Conservation (phyloP, 345 rosid genomes). For the Salix viminalis region DNA sequence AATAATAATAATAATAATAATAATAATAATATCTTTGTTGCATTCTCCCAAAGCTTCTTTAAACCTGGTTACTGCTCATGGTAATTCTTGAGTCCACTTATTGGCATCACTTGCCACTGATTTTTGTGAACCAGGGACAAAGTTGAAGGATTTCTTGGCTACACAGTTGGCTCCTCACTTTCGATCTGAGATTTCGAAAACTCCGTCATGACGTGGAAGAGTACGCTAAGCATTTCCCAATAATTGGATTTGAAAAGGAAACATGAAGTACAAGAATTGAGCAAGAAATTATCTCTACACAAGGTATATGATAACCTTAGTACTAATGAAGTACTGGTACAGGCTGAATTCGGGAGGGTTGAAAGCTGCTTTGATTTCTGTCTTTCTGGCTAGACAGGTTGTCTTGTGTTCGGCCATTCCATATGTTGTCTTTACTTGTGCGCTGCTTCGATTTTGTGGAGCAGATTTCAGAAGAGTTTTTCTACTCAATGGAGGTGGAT, state of each 20-base stretch:
- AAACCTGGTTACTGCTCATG: neutral
- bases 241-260: constrained; percentile 87
- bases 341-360: neutral
- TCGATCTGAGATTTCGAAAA: constrained; percentile 64
- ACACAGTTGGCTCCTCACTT: constrained; percentile 42
- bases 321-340: neutral
- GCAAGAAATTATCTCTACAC: constrained; percentile 1
- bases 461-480: constrained; percentile 12
- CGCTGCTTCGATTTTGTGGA: neutral
- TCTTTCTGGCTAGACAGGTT: neutral
- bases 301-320: constrained; percentile 6
- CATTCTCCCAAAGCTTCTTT: neutral
- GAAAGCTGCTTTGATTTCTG: neutral
- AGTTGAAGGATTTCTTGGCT: constrained; percentile 78
- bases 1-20: neutral
- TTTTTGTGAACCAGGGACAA: constrained; percentile 53
- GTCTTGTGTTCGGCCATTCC: neutral
- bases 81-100: neutral
- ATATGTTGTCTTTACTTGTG: neutral
- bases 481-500: neutral
- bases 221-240: constrained; percentile 94
- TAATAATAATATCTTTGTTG: constrained; percentile 1
- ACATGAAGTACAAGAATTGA: constrained; percentile 98
- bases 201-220: constrained; percentile 73
- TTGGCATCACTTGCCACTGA: neutral